Evolutionary conservation across 805 yeast genomes (phyloP), one percentile per base, ranked within the genome.

Genomic region (Saturnispora quitensis): DNA sequence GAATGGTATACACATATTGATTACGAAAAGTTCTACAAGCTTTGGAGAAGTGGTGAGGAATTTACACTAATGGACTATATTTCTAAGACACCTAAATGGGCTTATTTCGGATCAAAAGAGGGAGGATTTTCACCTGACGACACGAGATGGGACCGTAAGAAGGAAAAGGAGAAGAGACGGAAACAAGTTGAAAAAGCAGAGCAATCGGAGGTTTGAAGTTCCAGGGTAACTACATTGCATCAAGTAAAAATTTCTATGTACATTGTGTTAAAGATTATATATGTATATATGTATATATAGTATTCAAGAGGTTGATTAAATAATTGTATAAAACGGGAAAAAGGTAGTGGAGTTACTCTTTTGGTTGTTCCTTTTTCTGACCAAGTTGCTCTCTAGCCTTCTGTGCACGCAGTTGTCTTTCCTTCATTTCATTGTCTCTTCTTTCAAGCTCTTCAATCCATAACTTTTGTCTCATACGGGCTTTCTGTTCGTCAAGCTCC

Each of bases 101-200:
- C 97, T 0, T 75, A 82, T 53, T 89, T 88, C 79, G 97, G 96
- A 1, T 80, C 90, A 22, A 76, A 77, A 13, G 79, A 82, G 59
- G 96, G 88, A 17, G 97, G 97, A 0, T 89, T 89, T 71, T 88
- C 84, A 58, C 97, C 97, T 3, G 87, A 75, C 3, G 97, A 89
- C 67, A 79, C 81, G 0, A 76, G 83, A 61, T 82, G 70, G 57
- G 80, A 77, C 59, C 73, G 88, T 58, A 82, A 82, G 61, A 83
- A 82, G 40, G 83, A 80, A 60, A 73, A 77, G 69, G 59, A 70
- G 61, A 80, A 69, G 68, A 77, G 70, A 63, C 76, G 61, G 57
- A 24, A 25, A 9, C 56, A 59, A 43, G 70, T 66, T 52, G 67
- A 61, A 51, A 53, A 52, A 27, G 27, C 13, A 20, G 27, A 42